These are phyloP conservation scores for Tulasnella sp. DNA, from an alignment of 768 basidiomycete species.

Conservation along the genomic window DNA sequence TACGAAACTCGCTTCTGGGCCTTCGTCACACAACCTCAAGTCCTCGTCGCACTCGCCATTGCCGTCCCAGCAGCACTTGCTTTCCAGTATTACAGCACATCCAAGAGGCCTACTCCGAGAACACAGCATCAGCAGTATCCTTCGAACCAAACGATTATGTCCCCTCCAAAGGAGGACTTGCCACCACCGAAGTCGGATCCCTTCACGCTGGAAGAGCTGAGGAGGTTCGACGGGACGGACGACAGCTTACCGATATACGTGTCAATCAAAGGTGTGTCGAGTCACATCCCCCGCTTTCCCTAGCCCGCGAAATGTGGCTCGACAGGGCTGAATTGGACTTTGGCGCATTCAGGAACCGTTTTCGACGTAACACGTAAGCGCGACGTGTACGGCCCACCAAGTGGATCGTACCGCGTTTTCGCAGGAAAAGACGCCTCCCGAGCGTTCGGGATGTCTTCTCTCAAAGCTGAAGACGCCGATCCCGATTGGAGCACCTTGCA, in stretches of 20 bases:
- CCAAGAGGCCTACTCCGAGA: neutral
- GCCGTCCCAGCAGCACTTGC: neutral
- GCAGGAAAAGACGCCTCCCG: slow-evolving; percentile 89
- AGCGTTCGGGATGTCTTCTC: slow-evolving; percentile 80
- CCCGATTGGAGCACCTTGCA: slow-evolving; percentile 71
- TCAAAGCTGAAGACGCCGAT: slow-evolving; percentile 76
- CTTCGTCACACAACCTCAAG: neutral
- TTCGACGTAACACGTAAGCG: slow-evolving; percentile 81
- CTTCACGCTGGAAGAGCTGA: slow-evolving; percentile 57
- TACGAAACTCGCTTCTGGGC: neutral
- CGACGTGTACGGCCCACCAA: slow-evolving; percentile 79
- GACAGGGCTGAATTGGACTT: too few relatives aligned
- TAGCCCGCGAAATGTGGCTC: too few relatives aligned
- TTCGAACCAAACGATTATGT: slow-evolving; percentile 9
- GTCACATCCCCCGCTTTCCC: too few relatives aligned
- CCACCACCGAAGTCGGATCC: slow-evolving; percentile 62
- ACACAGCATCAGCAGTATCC: neutral
- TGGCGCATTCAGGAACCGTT: slow-evolving; percentile 49
- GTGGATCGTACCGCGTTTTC: slow-evolving; percentile 64
- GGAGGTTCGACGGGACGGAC: slow-evolving; percentile 57
- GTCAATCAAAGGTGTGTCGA: slow-evolving; percentile 82
- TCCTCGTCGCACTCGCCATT: neutral
- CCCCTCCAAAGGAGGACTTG: slow-evolving; percentile 10
- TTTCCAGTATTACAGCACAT: neutral
- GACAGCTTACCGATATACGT: slow-evolving; percentile 68